Evolutionary conservation across 2,329 filamentous ascomycete species (phyloP).

Genomic region (Helicocarpus griseus): DNA sequence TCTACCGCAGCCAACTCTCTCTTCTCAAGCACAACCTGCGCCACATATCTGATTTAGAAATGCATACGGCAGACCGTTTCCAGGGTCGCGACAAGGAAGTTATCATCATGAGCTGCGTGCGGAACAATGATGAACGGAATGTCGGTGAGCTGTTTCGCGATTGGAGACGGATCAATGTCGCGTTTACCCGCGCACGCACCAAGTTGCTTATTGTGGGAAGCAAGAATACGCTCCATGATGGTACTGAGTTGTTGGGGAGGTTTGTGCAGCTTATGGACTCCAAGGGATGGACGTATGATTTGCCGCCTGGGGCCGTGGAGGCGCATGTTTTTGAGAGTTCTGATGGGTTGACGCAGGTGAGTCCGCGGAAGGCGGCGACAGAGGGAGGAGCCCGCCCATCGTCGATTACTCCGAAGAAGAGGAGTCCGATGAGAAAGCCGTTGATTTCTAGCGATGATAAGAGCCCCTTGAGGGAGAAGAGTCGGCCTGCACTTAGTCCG

Average conservation of each 20-base stretch:
- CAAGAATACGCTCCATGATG: conserved; percentile 57
- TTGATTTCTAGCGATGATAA: conserved; percentile 10
- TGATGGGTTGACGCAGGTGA: conserved; percentile 4
- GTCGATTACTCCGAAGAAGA: conserved; percentile 22
- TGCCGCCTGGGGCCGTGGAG: conserved; percentile 55
- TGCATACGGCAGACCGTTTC: conserved; percentile 95
- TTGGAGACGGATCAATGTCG: conserved; percentile 90
- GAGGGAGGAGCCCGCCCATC: background rate
- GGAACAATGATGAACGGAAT: conserved; percentile 68
- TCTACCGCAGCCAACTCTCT: conserved; percentile 87
- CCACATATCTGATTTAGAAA: conserved; percentile 59
- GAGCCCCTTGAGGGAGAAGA: conserved; percentile 12
- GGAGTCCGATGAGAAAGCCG: conserved; percentile 8
- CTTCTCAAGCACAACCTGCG: conserved; percentile 66
- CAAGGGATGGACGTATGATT: conserved; percentile 68
- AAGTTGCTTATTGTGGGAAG: conserved; percentile 87
- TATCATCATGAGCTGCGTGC: conserved; percentile 75
- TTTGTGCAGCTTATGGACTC: conserved; percentile 71
- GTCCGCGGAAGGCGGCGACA: conserved; percentile 10
- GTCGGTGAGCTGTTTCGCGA: conserved; percentile 91
- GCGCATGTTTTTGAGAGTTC: conserved; percentile 56
- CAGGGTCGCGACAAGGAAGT: conserved; percentile 95
- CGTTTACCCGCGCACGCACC: conserved; percentile 82
- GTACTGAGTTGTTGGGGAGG: conserved; percentile 63
- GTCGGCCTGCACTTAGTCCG: conserved; percentile 23